Base-by-base conservation (phyloP, 169 alveolate species). In the Perkinsus chesapeaki region DNA sequence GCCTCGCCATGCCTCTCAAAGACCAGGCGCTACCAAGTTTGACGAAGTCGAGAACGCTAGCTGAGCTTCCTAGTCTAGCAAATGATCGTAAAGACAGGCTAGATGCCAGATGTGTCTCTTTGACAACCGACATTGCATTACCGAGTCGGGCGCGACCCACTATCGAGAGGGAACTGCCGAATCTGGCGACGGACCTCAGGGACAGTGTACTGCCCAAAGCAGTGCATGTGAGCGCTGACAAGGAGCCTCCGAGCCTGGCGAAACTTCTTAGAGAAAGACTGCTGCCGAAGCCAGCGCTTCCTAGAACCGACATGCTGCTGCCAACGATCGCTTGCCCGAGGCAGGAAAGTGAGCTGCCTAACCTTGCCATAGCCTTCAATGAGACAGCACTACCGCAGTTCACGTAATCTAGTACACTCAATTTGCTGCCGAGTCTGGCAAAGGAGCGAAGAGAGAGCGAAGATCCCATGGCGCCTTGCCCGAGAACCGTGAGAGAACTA, bases 1-100 rank as follows among this genome's bases (percentile, higher is more conserved):
- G 93, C n/a, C 95, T 38, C 36, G 93, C 92, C 34, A 90, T 47
- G 9, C 95, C 95, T 36, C 73, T 73, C 47, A 73, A 90, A 39
- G 73, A 36, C 82, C 16, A 39, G 38, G 39, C 38, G 72, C 92
- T 73, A 16, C 93, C 95, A 92, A 37, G 73, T 37, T 72, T 39
- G 9, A 93, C 91, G 39, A 93, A 93, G 92, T 43, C 60, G 16
- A 43, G 60, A 16, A 43, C 60, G 60, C 60, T 43, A 9, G 60
- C 60, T 1, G 92, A 27, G 92, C 92, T 90, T 19, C 92, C 92
- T 7, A 90, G 19, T 10, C 92, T 39, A 12, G 43, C 39, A 27
- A 90, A 90, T n/a, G 39, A 9, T 12, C 92, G 92, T 9, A 90
- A 43, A 39, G 92, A 90, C 48, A 90, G 19, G 20, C 47, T 23